These are phyloP conservation scores for Fragaria nilgerrensis DNA, from an alignment of 306 rosid species.

Conservation along the genomic window DNA sequence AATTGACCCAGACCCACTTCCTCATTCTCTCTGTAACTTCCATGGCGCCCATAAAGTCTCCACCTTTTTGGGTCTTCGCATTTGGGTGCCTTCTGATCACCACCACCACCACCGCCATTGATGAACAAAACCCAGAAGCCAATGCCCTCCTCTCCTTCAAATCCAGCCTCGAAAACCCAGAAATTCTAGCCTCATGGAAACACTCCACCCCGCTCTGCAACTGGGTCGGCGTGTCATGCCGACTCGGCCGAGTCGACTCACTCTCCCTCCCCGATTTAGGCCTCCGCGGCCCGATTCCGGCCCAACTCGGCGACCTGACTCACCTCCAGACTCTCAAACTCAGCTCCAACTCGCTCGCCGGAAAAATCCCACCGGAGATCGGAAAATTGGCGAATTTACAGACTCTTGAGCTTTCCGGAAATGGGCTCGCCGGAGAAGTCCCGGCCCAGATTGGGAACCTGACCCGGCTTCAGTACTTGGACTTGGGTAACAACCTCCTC, in stretches of 20 bases:
- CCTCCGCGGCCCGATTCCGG: slow-evolving; percentile 53
- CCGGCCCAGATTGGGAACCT: slow-evolving; percentile 66
- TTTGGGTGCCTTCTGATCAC: slow-evolving; percentile 17
- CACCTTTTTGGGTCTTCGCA: slow-evolving; percentile 18
- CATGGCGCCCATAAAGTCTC: slow-evolving; percentile 31
- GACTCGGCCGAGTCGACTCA: slow-evolving; percentile 62
- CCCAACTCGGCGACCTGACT: slow-evolving; percentile 35
- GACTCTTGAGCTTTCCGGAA: slow-evolving; percentile 70
- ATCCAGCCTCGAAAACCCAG: slow-evolving; percentile 43
- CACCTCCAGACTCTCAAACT: slow-evolving; percentile 52
- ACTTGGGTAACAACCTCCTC: slow-evolving; percentile 66
- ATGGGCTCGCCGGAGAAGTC: slow-evolving; percentile 52
- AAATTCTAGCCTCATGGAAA: slow-evolving; percentile 57
- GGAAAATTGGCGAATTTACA: slow-evolving; percentile 37
- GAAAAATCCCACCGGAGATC: slow-evolving; percentile 56
- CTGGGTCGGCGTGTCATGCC: slow-evolving; percentile 78
- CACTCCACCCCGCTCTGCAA: slow-evolving; percentile 49
- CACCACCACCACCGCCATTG: slow-evolving; percentile 17
- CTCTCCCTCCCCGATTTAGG: slow-evolving; percentile 49
- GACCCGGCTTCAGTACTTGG: slow-evolving; percentile 55
- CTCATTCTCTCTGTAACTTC: neutral
- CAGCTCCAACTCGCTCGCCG: slow-evolving; percentile 53
- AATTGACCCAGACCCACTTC: neutral
- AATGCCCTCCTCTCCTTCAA: slow-evolving; percentile 65
- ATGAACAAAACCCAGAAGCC: slow-evolving; percentile 37